Percentiles rank a stretch among this genome's conserved stretches.
Evolutionary conservation across 306 rosid genomes (phyloP).

Genomic region (Malus fusca): DNA sequence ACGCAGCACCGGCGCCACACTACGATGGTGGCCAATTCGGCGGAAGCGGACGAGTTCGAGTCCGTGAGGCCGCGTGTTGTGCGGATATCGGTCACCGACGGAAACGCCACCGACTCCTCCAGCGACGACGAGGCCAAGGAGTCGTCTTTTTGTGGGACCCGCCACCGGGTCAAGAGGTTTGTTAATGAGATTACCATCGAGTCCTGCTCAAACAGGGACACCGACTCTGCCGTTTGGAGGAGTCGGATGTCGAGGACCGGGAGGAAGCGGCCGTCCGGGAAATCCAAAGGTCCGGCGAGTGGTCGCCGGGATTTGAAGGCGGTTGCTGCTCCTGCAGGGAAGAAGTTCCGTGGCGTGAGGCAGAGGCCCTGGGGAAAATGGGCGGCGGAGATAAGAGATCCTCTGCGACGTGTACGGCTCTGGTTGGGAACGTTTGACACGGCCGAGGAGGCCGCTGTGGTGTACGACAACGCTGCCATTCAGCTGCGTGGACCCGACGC

Average conservation of each 20-base stretch:
- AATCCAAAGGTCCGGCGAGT: neutral
- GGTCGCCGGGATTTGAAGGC: conserved; percentile 15
- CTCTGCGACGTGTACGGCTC: conserved; percentile 71
- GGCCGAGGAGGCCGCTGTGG: conserved; percentile 93
- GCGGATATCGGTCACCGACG: conserved; percentile 58
- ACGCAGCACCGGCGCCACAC: conserved; percentile 47
- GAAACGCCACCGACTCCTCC: conserved; percentile 80
- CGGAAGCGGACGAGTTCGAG: conserved; percentile 8
- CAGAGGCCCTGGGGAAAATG: conserved; percentile 99
- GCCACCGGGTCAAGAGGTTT: conserved; percentile 45
- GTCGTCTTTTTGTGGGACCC: neutral
- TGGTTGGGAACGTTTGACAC: conserved; percentile 94
- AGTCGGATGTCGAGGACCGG: conserved; percentile 24
- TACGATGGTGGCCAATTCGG: conserved; percentile 17
- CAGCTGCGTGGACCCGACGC: conserved; percentile 89
- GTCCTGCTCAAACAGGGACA: conserved; percentile 16
- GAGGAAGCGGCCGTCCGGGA: neutral
- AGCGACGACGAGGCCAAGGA: conserved; percentile 51
- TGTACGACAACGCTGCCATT: conserved; percentile 92
- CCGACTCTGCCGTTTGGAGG: conserved; percentile 19
- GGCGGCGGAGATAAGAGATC: conserved; percentile 99
- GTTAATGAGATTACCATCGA: conserved; percentile 64
- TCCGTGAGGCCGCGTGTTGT: conserved; percentile 34
- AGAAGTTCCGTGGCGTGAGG: conserved; percentile 84
- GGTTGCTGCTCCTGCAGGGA: conserved; percentile 1